Conservation (phyloP, 257 asterid genomes). For the Asclepias syriaca region DNA sequence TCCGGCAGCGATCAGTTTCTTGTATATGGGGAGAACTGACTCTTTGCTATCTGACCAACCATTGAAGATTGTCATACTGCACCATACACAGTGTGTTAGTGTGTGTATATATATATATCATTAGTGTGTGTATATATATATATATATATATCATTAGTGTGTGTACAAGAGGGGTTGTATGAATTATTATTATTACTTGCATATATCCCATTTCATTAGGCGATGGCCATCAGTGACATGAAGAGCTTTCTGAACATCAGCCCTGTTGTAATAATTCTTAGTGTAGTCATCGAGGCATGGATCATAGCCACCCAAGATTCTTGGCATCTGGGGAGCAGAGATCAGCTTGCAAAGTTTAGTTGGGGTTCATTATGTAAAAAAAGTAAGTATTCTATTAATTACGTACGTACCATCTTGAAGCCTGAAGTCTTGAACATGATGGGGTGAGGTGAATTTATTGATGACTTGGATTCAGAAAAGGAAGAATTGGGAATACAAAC, state of each 20-base stretch:
- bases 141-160: too few species aligned
- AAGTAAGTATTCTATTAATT: too few species aligned
- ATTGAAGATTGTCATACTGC: slow-evolving; percentile 62
- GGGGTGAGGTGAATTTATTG: slow-evolving; percentile 17
- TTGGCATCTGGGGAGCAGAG: slow-evolving; percentile 47
- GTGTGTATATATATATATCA: too few species aligned
- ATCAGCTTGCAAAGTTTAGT: too few species aligned
- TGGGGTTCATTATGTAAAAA: background rate
- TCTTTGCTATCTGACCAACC: slow-evolving; percentile 49
- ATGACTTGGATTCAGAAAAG: slow-evolving; percentile 17
- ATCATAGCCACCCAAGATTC: slow-evolving; percentile 73
- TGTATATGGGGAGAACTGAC: slow-evolving; percentile 75
- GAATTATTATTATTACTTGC: slow-evolving; percentile 56
- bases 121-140: too few species aligned
- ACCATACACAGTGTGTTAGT: slow-evolving; percentile 8
- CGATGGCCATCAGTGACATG: slow-evolving; percentile 54
- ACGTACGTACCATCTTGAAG: slow-evolving; percentile 42
- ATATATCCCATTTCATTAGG: slow-evolving; percentile 65
- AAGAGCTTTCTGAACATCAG: slow-evolving; percentile 78
- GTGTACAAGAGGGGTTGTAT: background rate
- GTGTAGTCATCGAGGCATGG: slow-evolving; percentile 89
- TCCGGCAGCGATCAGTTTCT: slow-evolving; percentile 69
- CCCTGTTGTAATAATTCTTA: slow-evolving; percentile 54
- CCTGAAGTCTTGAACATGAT: slow-evolving; percentile 29
- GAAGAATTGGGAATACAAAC: slow-evolving; percentile 47